phyloP scores from a whole-genome alignment of 257 asterid species.

The Scutellaria barbata region DNA sequence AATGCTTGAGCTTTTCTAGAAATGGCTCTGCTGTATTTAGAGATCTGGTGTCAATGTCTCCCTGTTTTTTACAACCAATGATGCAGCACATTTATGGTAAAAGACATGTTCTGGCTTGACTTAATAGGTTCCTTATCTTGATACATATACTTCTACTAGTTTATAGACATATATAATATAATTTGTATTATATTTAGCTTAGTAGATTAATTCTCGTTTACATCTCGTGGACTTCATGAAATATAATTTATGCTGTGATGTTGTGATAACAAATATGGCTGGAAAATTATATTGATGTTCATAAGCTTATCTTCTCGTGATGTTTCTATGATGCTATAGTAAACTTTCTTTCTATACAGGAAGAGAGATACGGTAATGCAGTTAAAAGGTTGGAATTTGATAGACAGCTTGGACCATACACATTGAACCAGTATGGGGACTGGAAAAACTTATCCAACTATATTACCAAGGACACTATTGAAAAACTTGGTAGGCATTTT shows the following conservation, averaged over 20 bases:
- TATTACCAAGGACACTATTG: constrained; percentile 67
- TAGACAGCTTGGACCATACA: constrained; percentile 83
- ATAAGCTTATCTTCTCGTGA: background rate
- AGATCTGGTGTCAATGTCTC: constrained; percentile 10
- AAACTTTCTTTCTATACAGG: constrained; percentile 49
- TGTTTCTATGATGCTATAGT: constrained; percentile 7
- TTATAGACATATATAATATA: constrained; percentile 7
- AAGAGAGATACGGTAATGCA: constrained; percentile 68
- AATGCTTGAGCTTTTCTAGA: background rate
- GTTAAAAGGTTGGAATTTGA: constrained; percentile 90
- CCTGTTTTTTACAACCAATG: background rate
- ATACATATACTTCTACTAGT: constrained; percentile 13
- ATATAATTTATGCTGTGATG: constrained; percentile 8
- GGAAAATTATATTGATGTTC: background rate
- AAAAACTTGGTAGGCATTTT: constrained; percentile 61
- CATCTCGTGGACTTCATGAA: background rate
- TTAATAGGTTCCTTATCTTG: constrained; percentile 7
- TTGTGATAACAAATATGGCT: background rate
- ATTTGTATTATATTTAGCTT: constrained; percentile 19
- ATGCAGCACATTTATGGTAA: constrained; percentile 22
- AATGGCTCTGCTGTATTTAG: constrained; percentile 25
- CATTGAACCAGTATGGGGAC: constrained; percentile 64
- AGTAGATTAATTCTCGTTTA: constrained; percentile 6
- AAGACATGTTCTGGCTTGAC: background rate
- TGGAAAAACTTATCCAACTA: constrained; percentile 86